phyloP scores from a whole-genome alignment of 257 asterid genomes.

The Primulina huaijiensis region DNA sequence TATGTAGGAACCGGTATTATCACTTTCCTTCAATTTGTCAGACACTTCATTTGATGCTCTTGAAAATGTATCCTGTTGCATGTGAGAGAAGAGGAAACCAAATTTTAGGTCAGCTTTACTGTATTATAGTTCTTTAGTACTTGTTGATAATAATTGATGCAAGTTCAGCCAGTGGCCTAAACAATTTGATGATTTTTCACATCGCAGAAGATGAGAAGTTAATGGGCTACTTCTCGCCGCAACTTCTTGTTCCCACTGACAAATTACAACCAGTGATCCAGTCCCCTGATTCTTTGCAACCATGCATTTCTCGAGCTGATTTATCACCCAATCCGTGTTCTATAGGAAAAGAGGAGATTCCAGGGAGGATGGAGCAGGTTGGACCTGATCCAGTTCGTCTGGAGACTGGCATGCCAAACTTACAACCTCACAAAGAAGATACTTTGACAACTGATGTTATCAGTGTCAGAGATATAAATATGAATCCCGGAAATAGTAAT shows the following conservation, averaged over 20 bases:
- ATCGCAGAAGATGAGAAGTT: slow-evolving; percentile 35
- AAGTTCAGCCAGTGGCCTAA: not conserved
- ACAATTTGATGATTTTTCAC: slow-evolving; percentile 22
- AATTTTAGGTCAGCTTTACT: slow-evolving; percentile 37
- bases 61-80: slow-evolving; percentile 41
- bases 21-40: slow-evolving; percentile 51
- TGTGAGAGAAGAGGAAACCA: slow-evolving; percentile 44
- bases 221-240: slow-evolving; percentile 29
- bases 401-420: slow-evolving; percentile 15
- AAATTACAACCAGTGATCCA: not conserved
- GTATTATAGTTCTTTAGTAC: slow-evolving; percentile 11
- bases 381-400: slow-evolving; percentile 9
- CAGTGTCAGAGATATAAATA: slow-evolving; percentile 18
- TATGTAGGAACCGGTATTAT: slow-evolving; percentile 46
- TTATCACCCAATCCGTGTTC: not conserved
- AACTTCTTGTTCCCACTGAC: slow-evolving; percentile 23
- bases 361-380: slow-evolving; percentile 6
- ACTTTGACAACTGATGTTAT: slow-evolving; percentile 3
- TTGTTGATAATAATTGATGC: slow-evolving; percentile 6
- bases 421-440: slow-evolving; percentile 20
- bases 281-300: not conserved
- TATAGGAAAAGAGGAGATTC: slow-evolving; percentile 12
- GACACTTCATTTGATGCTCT: slow-evolving; percentile 46
- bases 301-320: slow-evolving; percentile 15
- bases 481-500: slow-evolving; percentile 2